Evolutionary conservation across 2,329 filamentous ascomycete species (phyloP), one percentile per base, ranked within the genome.

Genomic region (Sphaerulina vaccinii): DNA sequence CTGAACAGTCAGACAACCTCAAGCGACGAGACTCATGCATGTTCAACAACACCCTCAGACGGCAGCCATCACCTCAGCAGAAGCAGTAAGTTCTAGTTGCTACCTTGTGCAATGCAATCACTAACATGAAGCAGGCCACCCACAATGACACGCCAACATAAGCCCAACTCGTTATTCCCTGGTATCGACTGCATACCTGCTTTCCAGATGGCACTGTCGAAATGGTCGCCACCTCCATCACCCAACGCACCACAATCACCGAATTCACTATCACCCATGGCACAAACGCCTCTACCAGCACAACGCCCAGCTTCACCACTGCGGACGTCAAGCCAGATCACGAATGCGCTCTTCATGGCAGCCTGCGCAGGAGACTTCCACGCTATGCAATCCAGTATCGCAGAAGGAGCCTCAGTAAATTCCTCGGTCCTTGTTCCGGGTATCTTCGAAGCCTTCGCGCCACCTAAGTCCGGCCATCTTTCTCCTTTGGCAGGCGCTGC

Each of bases 401-500:
- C 41, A 24, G 55, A 62, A 42, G 66, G 66, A 11, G 65, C 65
- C 13, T 54, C 62, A 1, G 51, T 67, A 42, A 61, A 68, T 43
- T 57, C 58, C 2, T 59, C 57, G 6, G 60, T 59, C 1, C 41
- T 63, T 7, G 61, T 68, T 5, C 51, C 54, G 21, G 59, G 56
- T 7, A 56, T 68, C 5, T 68, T 66, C 54, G 62, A 67, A 45
- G 54, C 60, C 9, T 68, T 68, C 60, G 67, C 64, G 48, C 66
- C 66, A 9, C 62, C 66, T 29, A 68, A 68, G 39, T 47, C 61
- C 3, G 66, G 66, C 24, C 56, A 59, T 18, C 61, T 68, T 8
- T 66, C 64, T 3, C 60, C 65, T 9, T 57, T 68, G 3, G 66
- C 66, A 15, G 66, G 65, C n/a, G 66, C 66, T 23, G 64, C 64